Base-by-base conservation (phyloP, 345 rosid genomes). In the Psidium guajava region DNA sequence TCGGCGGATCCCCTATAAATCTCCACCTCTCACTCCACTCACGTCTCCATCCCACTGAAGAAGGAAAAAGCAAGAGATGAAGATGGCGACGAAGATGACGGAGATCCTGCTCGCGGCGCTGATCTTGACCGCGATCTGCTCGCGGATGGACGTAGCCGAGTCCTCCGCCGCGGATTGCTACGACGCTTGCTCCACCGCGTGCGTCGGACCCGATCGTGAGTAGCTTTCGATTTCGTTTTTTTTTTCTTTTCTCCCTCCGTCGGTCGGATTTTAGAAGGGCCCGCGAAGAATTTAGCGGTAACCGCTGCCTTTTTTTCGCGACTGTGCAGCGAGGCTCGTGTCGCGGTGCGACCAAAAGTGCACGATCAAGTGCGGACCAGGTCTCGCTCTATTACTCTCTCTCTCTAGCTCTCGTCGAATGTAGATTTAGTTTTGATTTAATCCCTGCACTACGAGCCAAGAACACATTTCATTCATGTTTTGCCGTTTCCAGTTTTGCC, bases 341-440 rank as follows among this genome's bases (percentile, higher is more conserved):
- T 74, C 81, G 86, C 91, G 95, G 4, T 92, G 95, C 86, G 92
- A 92, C 0, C 85, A 88, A 64, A 92, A 92, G 88, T 92, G 94
- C 89, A 89, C 88, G 84, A 92, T 92, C 64, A 86, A 86, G 59
- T 92, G 94, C 59, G 88, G 86, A 42, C 93, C 93, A 61, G 74
- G 44, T 64, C 42, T 28, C 20, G 28, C 22, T 64, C 36, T 61
- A 42, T 15, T 18, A 13, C 36, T 59, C 27, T 53, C 54, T 36
- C 36, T 36, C 36, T 36, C 36, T 36, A 2, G 13, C 54, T 14
- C 54, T 53, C 54, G 52, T 50, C 4, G 2, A 50, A 50, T 50
- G 0, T 49, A 49, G 12, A 11, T 47, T 47, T 47, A 47, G 50
- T n/a, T 49, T 49, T 49, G 50, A 49, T 49, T 49, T 49, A 49